A percentile compares a stretch with the other conserved stretches of the same genome.
phyloP scores from a whole-genome alignment of 768 basidiomycete genomes.

The Hygrocybe coccinea region DNA sequence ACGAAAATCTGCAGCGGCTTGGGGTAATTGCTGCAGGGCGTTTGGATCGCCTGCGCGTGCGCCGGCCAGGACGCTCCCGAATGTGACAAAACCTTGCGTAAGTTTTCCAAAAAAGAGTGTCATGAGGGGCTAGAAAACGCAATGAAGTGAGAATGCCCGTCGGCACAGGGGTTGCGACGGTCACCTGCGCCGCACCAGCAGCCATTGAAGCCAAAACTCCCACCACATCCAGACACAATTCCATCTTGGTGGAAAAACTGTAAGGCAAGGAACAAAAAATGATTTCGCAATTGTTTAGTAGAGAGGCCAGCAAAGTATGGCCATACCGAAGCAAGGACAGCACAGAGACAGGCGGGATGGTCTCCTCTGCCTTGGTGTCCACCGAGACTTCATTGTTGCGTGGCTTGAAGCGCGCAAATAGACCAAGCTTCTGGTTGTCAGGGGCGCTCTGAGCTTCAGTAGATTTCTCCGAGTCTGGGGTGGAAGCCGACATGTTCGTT shows the following conservation, averaged over 20 bases:
- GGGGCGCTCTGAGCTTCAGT: too few relatives aligned
- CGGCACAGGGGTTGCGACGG: conserved; percentile 5
- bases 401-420: too few relatives aligned
- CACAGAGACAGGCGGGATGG: neutral
- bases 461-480: too few relatives aligned
- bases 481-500: too few relatives aligned
- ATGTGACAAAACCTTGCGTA: conserved; percentile 65
- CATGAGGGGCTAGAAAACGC: conserved; percentile 57
- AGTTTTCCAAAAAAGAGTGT: conserved; percentile 81
- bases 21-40: conserved; percentile 27
- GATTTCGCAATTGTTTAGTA: neutral
- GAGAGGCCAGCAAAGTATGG: neutral
- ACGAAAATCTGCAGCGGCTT: conserved; percentile 47
- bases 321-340: neutral
- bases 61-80: conserved; percentile 32
- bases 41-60: conserved; percentile 24
- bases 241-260: conserved; percentile 71
- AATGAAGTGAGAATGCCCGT: neutral
- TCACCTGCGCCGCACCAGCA: conserved; percentile 77
- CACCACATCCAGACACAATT: conserved; percentile 61
- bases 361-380: neutral
- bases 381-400: neutral
- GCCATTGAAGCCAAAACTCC: conserved; percentile 68
- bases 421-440: too few relatives aligned
- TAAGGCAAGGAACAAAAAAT: neutral